Base-by-base conservation (phyloP, 192 early-diverging fungal genomes). In the Entomortierella chlamydospora region DNA sequence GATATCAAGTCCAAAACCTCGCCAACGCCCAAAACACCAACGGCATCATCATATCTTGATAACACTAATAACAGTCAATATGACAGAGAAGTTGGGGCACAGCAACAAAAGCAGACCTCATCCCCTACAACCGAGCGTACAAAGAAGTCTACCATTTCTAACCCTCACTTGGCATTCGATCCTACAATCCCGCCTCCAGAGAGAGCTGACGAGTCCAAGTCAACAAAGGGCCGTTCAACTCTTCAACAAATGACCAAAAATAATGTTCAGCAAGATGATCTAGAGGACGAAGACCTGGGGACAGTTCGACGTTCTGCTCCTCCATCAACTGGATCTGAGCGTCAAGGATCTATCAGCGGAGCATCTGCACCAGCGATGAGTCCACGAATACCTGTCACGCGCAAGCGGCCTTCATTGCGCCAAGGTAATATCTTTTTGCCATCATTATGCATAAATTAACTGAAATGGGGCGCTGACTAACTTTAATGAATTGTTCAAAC, bases 371-470 rank as follows among this genome's bases (percentile, higher is more conserved):
- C 33, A 7, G 33, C n/a, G 1, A 15, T 28, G 33, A 29, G 47
- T 28, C 57, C 2, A 52, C 29, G 30, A 26, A 61, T 67, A 41
- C 61, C 67, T 51, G 61, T 39, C 26, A 30, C 60, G 18, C 61
- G 76, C 10, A 79, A 79, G 34, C 60, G 76, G 56, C 62, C 49
- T 9, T 66, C 76, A 22, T 56, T 79, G 51, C 62, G 70, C 55
- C 76, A 79, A 79, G 76, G 76, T 79, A 79, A 50, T 50, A 22
- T 17, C 15, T n/a, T n/a, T n/a, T n/a, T n/a, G n/a, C n/a, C n/a
- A n/a, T n/a, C n/a, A n/a, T n/a, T n/a, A n/a, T n/a, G n/a, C n/a
- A n/a, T n/a, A n/a, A n/a, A n/a, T n/a, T n/a, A n/a, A n/a, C n/a
- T n/a, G n/a, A n/a, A n/a, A n/a, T n/a, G n/a, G n/a, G n/a, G n/a